These are phyloP conservation scores for Ambrosia trifida DNA, from an alignment of 129 eudicot genomes.

Conservation along the genomic window DNA sequence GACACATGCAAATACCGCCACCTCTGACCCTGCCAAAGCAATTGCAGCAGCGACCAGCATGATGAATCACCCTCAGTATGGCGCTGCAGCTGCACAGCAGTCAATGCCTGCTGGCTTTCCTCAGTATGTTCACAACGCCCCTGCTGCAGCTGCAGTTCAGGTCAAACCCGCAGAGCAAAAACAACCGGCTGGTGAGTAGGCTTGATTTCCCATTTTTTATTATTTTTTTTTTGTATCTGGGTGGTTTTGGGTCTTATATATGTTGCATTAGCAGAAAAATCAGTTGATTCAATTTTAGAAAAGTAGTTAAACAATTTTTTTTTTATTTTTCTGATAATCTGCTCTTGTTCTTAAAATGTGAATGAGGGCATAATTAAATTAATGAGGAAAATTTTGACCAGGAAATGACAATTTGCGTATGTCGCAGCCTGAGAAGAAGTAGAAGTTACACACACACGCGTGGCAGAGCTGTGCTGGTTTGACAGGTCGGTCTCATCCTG, in stretches of 20 bases:
- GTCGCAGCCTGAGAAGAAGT: constrained; percentile 87
- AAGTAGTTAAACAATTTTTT: too few species aligned
- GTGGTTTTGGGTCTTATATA: background rate
- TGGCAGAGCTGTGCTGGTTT: constrained; percentile 12
- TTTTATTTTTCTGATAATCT: too few species aligned
- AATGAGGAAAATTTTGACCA: constrained; percentile 47
- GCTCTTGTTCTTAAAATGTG: constrained; percentile 8
- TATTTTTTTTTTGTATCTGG: background rate
- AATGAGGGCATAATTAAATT: constrained; percentile 30
- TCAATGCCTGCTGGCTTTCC: constrained; percentile 70
- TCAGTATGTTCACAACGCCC: constrained; percentile 53
- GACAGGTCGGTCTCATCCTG: background rate
- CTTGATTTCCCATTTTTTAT: background rate
- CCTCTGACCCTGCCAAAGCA: constrained; percentile 88
- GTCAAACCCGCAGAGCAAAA: constrained; percentile 89
- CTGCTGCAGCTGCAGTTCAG: constrained; percentile 58
- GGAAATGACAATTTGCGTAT: constrained; percentile 69
- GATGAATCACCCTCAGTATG: constrained; percentile 49
- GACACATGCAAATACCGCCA: constrained; percentile 44
- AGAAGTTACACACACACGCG: background rate
- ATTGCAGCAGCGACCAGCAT: constrained; percentile 73
- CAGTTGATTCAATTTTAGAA: constrained; percentile 4
- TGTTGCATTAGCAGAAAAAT: background rate
- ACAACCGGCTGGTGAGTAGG: constrained; percentile 91
- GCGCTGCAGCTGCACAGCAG: constrained; percentile 45